Evolutionary conservation across 1,139 yeast genomes (phyloP).

Genomic region (Ogataea hybrid): DNA sequence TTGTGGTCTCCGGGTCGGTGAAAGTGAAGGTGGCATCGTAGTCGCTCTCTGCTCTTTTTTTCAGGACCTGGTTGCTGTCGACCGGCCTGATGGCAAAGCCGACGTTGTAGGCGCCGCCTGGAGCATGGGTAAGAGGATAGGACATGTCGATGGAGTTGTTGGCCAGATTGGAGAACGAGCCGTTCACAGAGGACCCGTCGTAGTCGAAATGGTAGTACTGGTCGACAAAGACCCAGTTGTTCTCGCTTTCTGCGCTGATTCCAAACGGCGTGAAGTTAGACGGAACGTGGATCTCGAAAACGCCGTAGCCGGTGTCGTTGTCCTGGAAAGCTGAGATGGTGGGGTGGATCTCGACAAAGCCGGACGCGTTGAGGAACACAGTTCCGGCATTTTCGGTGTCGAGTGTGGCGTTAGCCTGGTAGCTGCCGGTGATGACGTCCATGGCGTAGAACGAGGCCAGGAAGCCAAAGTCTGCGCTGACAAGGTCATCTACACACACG

Average conservation of each 20-base stretch:
- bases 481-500: conserved; percentile 1
- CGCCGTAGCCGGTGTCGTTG: conserved; percentile 8
- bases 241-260: conserved; percentile 1
- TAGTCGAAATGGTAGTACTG: conserved; percentile 4
- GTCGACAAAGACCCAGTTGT: conserved; percentile 6
- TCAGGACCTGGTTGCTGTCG: neutral
- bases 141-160: conserved; percentile 6
- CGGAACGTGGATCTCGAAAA: conserved; percentile 12
- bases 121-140: conserved; percentile 1
- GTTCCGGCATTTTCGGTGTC: conserved; percentile 3
- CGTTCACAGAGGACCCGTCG: neutral
- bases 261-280: conserved; percentile 12
- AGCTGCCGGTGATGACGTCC: neutral
- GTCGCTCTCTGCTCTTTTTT: conserved; percentile 1
- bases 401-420: conserved; percentile 7
- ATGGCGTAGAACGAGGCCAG: conserved; percentile 3
- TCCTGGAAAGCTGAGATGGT: conserved; percentile 6
- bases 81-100: conserved; percentile 10
- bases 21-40: conserved; percentile 9
- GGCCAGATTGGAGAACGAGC: conserved; percentile 1
- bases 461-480: neutral
- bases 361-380: neutral
- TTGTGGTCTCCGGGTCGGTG: conserved; percentile 2
- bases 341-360: conserved; percentile 1
- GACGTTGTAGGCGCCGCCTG: conserved; percentile 6